These are phyloP conservation scores for Ceratocystis albifundus DNA, from an alignment of 2,329 filamentous ascomycete species.

Conservation along the genomic window DNA sequence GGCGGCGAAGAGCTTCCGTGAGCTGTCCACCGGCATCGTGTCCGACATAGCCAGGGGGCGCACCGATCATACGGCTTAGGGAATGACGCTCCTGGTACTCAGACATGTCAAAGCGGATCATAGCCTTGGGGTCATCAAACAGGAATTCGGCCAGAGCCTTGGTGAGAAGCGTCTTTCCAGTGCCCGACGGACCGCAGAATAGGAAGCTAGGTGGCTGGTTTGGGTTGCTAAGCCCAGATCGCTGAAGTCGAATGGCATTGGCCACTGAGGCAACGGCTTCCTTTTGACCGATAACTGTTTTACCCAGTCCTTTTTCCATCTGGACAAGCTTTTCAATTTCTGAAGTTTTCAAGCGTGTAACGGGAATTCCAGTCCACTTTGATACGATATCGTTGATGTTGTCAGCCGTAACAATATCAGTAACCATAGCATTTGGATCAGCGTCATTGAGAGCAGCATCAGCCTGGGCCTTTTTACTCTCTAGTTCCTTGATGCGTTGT, in stretches of 20 bases:
- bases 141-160: conserved; percentile 96
- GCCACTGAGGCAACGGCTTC: conserved; percentile 89
- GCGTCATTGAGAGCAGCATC: conserved; percentile 56
- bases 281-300: conserved; percentile 83
- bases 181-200: conserved; percentile 96
- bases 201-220: conserved; percentile 97
- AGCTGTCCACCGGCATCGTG: conserved; percentile 93
- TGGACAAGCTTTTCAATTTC: conserved; percentile 98
- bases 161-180: conserved; percentile 92
- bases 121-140: conserved; percentile 91
- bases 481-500: conserved; percentile 64
- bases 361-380: conserved; percentile 95
- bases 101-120: conserved; percentile 99
- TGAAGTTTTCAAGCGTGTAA: conserved; percentile 82
- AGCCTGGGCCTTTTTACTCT: conserved; percentile 65
- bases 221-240: conserved; percentile 87
- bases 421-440: conserved; percentile 62
- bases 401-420: conserved; percentile 87
- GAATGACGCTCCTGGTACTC: conserved; percentile 97
- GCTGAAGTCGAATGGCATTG: conserved; percentile 89
- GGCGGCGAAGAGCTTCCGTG: conserved; percentile 83
- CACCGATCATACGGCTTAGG: conserved; percentile 93
- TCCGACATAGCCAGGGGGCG: conserved; percentile 91
- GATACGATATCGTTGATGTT: conserved; percentile 99
- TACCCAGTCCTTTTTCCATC: conserved; percentile 80